phyloP scores from a whole-genome alignment of 148 eudicot species.

The Cornus kousa region DNA sequence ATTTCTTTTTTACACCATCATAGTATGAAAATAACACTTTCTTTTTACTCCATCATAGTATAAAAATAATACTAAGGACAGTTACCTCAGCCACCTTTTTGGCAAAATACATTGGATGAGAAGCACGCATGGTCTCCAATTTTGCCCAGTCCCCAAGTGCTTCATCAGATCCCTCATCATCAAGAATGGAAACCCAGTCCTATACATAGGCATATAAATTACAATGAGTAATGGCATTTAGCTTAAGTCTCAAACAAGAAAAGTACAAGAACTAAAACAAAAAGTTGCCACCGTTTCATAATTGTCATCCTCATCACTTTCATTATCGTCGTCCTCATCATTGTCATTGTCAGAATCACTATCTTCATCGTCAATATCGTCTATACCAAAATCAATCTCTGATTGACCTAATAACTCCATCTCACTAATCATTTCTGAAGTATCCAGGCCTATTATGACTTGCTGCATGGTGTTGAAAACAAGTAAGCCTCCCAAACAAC shows the following conservation, averaged over 20 bases:
- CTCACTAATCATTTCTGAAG: slow-evolving; percentile 72
- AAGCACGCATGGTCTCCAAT: slow-evolving; percentile 86
- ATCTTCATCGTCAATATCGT: slow-evolving; percentile 63
- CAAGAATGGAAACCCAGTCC: slow-evolving; percentile 89
- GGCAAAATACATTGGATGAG: slow-evolving; percentile 97
- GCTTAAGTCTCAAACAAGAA: slow-evolving; percentile 9
- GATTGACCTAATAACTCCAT: slow-evolving; percentile 67
- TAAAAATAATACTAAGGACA: background rate
- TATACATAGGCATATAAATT: slow-evolving; percentile 26
- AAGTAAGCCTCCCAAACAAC: slow-evolving; percentile 16
- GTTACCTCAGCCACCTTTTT: slow-evolving; percentile 73
- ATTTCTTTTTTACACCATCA: no score
- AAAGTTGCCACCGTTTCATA: slow-evolving; percentile 43
- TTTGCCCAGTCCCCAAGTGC: slow-evolving; percentile 96
- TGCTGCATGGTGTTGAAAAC: slow-evolving; percentile 62
- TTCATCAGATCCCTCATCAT: slow-evolving; percentile 72
- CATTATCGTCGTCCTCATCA: slow-evolving; percentile 41
- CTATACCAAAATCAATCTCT: slow-evolving; percentile 48
- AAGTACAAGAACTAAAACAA: slow-evolving; percentile 15
- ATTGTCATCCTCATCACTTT: slow-evolving; percentile 43
- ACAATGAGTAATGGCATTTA: slow-evolving; percentile 1
- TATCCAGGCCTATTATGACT: slow-evolving; percentile 89
- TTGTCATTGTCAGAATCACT: slow-evolving; percentile 47
- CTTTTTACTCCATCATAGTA: background rate
- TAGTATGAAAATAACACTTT: no score